Percentiles rank a stretch among this genome's conserved stretches.
Evolutionary conservation across 495 filamentous ascomycete genomes (phyloP).

Genomic region (Penicillium coffeae): DNA sequence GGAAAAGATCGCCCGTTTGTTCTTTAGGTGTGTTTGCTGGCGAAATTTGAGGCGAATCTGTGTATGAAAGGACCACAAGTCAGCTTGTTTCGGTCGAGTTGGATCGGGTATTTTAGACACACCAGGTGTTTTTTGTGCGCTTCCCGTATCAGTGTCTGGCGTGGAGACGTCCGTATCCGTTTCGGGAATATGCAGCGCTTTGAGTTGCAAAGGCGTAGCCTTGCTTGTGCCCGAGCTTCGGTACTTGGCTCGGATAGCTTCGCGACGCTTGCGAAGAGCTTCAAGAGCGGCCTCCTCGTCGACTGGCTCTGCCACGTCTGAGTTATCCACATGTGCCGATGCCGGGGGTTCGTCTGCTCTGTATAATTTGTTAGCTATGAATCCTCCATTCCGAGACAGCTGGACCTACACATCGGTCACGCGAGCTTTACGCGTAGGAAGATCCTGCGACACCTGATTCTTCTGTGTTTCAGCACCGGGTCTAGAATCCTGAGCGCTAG

Average conservation of each 20-base stretch:
- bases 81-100: background rate
- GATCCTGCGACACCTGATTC: conserved; percentile 54
- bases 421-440: conserved; percentile 16
- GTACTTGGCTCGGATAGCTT: conserved; percentile 84
- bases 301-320: conserved; percentile 45
- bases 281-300: conserved; percentile 81
- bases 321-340: conserved; percentile 17
- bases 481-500: conserved; percentile 53
- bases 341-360: conserved; percentile 10
- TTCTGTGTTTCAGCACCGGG: conserved; percentile 64
- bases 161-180: conserved; percentile 52
- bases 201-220: conserved; percentile 69
- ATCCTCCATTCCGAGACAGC: no score
- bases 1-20: conserved; percentile 45
- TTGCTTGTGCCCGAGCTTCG: conserved; percentile 67
- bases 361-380: conserved; percentile 6
- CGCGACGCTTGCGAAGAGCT: conserved; percentile 79
- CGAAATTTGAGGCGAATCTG: conserved; percentile 12
- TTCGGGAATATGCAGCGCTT: conserved; percentile 63
- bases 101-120: conserved; percentile 7
- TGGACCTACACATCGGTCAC: conserved; percentile 43
- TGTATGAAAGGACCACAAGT: background rate
- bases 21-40: conserved; percentile 38
- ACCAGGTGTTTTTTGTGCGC: conserved; percentile 27
- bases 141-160: conserved; percentile 42